Conservation (phyloP, 306 rosid genomes). For the Ormosia emarginata region DNA sequence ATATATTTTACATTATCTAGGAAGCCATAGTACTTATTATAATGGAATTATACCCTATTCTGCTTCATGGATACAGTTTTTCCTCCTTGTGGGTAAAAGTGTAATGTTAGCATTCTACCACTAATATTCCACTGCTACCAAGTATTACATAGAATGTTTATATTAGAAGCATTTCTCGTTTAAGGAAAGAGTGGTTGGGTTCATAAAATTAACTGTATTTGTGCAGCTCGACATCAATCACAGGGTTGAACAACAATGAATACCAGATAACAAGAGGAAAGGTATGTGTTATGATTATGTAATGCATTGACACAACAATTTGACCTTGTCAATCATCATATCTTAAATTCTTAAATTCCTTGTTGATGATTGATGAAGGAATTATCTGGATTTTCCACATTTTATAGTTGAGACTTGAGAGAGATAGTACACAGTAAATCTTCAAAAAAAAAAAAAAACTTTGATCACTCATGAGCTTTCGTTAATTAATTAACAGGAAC, state of each 20-base stretch:
- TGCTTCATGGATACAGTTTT: background rate
- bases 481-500: slow-evolving; percentile 48
- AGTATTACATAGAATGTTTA: background rate
- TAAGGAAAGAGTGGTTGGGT: background rate
- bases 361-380: background rate
- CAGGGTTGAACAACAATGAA: slow-evolving; percentile 94
- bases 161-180: background rate
- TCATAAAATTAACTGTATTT: background rate
- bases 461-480: background rate
- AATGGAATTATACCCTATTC: background rate
- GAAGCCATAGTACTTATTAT: background rate
- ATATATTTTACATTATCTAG: background rate
- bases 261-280: slow-evolving; percentile 88
- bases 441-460: background rate
- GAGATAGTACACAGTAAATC: background rate
- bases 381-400: background rate
- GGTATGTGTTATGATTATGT: slow-evolving; percentile 40
- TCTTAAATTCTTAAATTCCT: background rate
- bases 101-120: background rate
- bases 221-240: slow-evolving; percentile 67
- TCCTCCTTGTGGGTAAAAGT: background rate
- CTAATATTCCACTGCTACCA: background rate
- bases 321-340: background rate
- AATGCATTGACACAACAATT: background rate
- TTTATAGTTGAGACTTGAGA: background rate